A percentile compares a stretch with the other conserved stretches of the same genome.
Evolutionary conservation across 371 early-diverging fungal species (phyloP).

Genomic region (Lichtheimia ornata): DNA sequence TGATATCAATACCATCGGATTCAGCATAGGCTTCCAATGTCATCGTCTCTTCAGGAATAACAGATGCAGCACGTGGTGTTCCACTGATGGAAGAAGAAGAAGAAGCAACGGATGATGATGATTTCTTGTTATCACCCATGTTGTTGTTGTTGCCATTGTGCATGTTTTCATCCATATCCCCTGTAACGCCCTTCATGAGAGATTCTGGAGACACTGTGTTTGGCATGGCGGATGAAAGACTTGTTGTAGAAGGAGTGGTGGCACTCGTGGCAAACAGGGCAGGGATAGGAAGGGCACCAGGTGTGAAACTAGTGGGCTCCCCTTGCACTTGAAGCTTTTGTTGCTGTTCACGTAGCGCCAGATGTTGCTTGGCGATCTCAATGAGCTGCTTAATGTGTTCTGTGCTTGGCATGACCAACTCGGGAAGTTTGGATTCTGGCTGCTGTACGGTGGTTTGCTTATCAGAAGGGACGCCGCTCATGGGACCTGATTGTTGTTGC

Average conservation of each 20-base stretch:
- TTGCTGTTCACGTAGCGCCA: conserved; percentile 18
- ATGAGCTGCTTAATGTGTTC: conserved; percentile 49
- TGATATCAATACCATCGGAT: conserved; percentile 36
- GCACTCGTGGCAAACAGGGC: neutral
- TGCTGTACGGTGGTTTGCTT: neutral
- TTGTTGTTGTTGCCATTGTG: too few species aligned
- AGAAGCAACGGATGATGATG: conserved; percentile 4
- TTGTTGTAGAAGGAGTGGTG: neutral
- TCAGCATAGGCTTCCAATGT: conserved; percentile 30
- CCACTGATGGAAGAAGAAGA: neutral
- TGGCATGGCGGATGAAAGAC: conserved; percentile 7
- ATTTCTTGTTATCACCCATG: neutral
- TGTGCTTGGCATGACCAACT: conserved; percentile 31
- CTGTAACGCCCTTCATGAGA: conserved; percentile 12
- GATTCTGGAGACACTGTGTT: conserved; percentile 27
- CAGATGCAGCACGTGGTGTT: neutral
- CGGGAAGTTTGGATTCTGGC: conserved; percentile 1
- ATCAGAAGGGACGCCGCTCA: neutral
- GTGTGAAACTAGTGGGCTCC: neutral
- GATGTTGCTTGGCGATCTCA: conserved; percentile 44
- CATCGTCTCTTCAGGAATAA: conserved; percentile 17
- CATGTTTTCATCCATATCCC: neutral
- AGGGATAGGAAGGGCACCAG: neutral
- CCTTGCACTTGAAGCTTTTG: neutral
- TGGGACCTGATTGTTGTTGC: neutral